These are phyloP conservation scores for Phyllostachys edulis DNA, from an alignment of 176 grass and related monocot species.

Conservation along the genomic window DNA sequence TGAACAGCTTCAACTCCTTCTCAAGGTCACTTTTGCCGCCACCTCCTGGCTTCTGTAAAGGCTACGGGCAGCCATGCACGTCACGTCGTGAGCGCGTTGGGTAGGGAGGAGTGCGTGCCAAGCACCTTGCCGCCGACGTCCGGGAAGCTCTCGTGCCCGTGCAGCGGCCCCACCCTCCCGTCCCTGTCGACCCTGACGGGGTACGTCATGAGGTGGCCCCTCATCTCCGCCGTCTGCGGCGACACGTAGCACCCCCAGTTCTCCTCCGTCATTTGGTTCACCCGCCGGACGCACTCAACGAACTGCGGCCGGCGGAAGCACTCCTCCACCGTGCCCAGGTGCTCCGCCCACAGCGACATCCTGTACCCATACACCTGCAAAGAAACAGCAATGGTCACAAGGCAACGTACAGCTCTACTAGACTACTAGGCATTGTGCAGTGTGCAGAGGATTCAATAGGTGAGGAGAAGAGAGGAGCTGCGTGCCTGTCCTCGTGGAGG, in stretches of 20 bases:
- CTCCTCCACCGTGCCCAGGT: conserved; percentile 54
- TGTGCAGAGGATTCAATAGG: not conserved
- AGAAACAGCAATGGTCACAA: not conserved
- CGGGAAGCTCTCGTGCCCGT: conserved; percentile 55
- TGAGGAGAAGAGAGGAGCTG: not conserved
- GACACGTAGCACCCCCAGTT: conserved; percentile 62
- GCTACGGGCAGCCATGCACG: not conserved
- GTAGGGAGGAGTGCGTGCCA: conserved; percentile 57
- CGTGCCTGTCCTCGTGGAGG: conserved; percentile 56
- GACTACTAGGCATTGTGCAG: not conserved
- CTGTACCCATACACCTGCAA: conserved; percentile 80
- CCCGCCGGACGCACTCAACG: conserved; percentile 50
- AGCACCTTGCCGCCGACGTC: conserved; percentile 77
- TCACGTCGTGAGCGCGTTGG: conserved; percentile 53
- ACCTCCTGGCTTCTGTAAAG: not conserved
- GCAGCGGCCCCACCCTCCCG: conserved; percentile 47
- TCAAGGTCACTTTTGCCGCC: not conserved
- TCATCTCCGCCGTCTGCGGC: conserved; percentile 46
- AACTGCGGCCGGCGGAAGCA: conserved; percentile 54
- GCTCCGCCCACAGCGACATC: conserved; percentile 89
- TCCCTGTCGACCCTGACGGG: conserved; percentile 52
- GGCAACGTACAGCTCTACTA: not conserved
- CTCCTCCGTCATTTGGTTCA: conserved; percentile 57
- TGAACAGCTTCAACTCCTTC: not conserved
- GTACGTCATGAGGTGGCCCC: conserved; percentile 78